Percentiles rank a stretch among this genome's conserved stretches.
Evolutionary conservation across 768 basidiomycete species (phyloP).

Genomic region (Suillus lakei): DNA sequence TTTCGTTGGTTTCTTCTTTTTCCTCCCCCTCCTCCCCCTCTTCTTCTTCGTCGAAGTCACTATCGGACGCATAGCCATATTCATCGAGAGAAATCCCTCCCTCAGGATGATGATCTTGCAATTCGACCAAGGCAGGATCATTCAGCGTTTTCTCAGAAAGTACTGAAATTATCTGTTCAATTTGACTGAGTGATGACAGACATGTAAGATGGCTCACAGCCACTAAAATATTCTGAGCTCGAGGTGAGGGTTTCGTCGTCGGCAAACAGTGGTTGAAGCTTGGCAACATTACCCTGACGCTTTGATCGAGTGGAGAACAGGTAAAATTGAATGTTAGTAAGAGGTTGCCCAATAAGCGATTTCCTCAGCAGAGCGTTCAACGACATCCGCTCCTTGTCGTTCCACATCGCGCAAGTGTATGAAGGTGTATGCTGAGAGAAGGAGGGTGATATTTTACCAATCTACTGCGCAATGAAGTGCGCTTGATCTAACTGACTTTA

Average conservation of each 20-base stretch:
- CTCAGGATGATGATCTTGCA: background rate
- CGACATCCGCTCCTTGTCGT: conserved; percentile 10
- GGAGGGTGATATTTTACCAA: background rate
- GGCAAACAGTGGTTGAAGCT: conserved; percentile 18
- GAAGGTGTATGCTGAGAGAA: background rate
- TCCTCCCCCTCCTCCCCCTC: conserved; percentile 15
- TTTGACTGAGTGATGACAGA: background rate
- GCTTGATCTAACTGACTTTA: background rate
- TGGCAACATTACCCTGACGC: conserved; percentile 4
- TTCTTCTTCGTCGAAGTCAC: conserved; percentile 28
- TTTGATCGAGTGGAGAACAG: conserved; percentile 21
- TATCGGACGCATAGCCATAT: conserved; percentile 28
- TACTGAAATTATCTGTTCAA: background rate
- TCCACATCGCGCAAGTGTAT: background rate
- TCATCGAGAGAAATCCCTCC: conserved; percentile 8
- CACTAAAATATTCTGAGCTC: conserved; percentile 19
- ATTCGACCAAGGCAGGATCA: conserved; percentile 11
- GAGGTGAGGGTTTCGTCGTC: conserved; percentile 16
- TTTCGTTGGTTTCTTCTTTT: too few species aligned
- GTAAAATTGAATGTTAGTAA: conserved; percentile 25
- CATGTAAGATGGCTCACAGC: conserved; percentile 14
- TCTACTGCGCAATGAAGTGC: background rate
- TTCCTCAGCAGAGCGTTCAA: conserved; percentile 3
- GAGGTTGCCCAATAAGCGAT: conserved; percentile 15
- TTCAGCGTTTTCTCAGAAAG: background rate